These are phyloP conservation scores for Colletotrichum horii DNA, from an alignment of 2,329 filamentous ascomycete species.

Conservation along the genomic window DNA sequence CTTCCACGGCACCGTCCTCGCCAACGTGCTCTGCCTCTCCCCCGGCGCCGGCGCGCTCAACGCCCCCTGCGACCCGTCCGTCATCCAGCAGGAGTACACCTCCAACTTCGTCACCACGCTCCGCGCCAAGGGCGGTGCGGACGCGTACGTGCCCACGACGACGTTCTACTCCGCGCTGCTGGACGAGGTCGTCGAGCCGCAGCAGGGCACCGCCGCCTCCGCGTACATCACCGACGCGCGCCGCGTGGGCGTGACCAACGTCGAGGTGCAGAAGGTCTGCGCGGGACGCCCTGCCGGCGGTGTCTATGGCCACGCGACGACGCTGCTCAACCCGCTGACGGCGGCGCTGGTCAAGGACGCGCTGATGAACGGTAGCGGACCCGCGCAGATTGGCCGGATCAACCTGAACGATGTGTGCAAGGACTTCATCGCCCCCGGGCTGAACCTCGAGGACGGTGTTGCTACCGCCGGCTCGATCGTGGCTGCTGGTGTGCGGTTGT, in stretches of 20 bases:
- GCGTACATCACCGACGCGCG: slow-evolving; percentile 46
- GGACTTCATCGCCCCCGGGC: slow-evolving; percentile 3
- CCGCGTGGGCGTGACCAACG: slow-evolving; percentile 52
- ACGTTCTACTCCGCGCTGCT: slow-evolving; percentile 52
- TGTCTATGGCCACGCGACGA: slow-evolving; percentile 55
- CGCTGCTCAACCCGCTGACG: slow-evolving; percentile 38
- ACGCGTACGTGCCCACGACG: slow-evolving; percentile 60
- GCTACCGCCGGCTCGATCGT: slow-evolving; percentile 1
- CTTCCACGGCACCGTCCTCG: slow-evolving; percentile 39
- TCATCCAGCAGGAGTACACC: slow-evolving; percentile 53
- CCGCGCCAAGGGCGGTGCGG: slow-evolving; percentile 49
- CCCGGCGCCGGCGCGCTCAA: slow-evolving; percentile 6
- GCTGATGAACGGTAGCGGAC: not conserved
- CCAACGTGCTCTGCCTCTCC: slow-evolving; percentile 15
- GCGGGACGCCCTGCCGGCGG: slow-evolving; percentile 41
- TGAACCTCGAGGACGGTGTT: slow-evolving; percentile 1
- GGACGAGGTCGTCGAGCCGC: slow-evolving; percentile 59
- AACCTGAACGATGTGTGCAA: slow-evolving; percentile 1
- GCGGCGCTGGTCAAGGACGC: slow-evolving; percentile 45
- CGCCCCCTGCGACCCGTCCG: slow-evolving; percentile 32
- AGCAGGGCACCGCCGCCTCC: slow-evolving; percentile 50
- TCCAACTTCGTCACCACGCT: slow-evolving; percentile 47
- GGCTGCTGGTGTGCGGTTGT: not conserved
- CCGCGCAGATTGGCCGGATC: not conserved
- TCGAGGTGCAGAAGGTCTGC: slow-evolving; percentile 52